Evolutionary conservation across 306 rosid species (phyloP).

Genomic region (Herpetospermum pedunculosum): DNA sequence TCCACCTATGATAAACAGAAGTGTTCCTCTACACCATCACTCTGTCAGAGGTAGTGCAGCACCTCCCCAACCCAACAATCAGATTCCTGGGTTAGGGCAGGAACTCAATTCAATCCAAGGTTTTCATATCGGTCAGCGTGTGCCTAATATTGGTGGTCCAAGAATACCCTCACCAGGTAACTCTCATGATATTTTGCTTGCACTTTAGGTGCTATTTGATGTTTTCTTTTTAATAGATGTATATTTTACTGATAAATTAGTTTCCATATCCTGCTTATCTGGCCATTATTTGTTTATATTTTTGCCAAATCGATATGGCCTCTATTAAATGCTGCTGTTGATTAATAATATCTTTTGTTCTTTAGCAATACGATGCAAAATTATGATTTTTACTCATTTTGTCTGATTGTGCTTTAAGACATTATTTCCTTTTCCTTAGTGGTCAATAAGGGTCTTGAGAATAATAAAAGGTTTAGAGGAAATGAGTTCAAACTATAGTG

Average conservation of each 20-base stretch:
- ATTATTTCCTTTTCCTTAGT: background rate
- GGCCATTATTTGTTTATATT: background rate
- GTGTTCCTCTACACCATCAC: constrained; percentile 28
- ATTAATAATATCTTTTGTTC: background rate
- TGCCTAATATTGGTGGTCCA: constrained; percentile 45
- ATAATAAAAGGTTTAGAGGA: too few species aligned
- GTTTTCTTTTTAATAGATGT: background rate
- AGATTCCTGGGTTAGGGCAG: constrained; percentile 44
- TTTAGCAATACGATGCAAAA: background rate
- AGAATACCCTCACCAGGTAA: constrained; percentile 65
- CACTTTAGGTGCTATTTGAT: background rate
- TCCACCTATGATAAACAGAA: constrained; percentile 31
- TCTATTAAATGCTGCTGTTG: background rate
- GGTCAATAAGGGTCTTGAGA: too few species aligned
- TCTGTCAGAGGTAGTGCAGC: constrained; percentile 23
- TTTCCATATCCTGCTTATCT: background rate
- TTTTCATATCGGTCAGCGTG: constrained; percentile 57
- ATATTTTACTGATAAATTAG: background rate
- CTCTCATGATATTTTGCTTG: background rate
- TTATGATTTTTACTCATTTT: background rate
- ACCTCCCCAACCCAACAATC: constrained; percentile 33
- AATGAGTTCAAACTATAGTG: too few species aligned
- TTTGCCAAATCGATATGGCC: background rate
- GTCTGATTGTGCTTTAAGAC: background rate
- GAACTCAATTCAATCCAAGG: constrained; percentile 54